phyloP scores from a whole-genome alignment of 139 green algal species.

The Volvox africanus region DNA sequence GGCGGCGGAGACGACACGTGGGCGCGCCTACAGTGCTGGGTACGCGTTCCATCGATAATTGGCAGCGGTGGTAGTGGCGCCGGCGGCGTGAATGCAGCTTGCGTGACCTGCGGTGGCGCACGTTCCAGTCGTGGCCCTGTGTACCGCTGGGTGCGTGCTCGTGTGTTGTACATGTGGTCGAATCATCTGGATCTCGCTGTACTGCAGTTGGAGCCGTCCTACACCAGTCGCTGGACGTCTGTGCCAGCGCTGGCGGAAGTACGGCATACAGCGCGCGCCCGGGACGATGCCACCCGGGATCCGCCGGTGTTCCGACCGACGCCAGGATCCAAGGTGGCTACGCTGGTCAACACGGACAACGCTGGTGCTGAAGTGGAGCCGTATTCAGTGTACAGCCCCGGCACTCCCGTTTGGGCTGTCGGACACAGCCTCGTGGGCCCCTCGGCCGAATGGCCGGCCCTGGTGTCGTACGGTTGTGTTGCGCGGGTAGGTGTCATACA shows the following conservation, averaged over 20 bases:
- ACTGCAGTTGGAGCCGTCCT: conserved; percentile 59
- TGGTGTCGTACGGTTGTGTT: conserved; percentile 64
- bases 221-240: not conserved
- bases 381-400: not conserved
- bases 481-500: conserved; percentile 56
- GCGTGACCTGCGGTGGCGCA: not conserved
- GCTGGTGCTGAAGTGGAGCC: not conserved
- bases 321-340: too few species aligned
- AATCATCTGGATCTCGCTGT: conserved; percentile 75
- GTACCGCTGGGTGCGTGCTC: conserved; percentile 29
- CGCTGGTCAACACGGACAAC: not conserved
- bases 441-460: conserved; percentile 15
- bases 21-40: not conserved
- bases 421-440: conserved; percentile 79
- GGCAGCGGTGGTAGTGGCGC: not conserved
- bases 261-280: not conserved
- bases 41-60: not conserved
- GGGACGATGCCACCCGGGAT: not conserved
- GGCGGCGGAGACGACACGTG: not conserved
- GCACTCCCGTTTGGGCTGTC: conserved; percentile 58
- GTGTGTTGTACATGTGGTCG: conserved; percentile 60
- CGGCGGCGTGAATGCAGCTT: not conserved
- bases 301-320: not conserved
- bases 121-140: not conserved
- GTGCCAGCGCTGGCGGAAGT: not conserved